These are phyloP conservation scores for Tuber aestivum DNA, from an alignment of 495 filamentous ascomycete species.

Conservation along the genomic window DNA sequence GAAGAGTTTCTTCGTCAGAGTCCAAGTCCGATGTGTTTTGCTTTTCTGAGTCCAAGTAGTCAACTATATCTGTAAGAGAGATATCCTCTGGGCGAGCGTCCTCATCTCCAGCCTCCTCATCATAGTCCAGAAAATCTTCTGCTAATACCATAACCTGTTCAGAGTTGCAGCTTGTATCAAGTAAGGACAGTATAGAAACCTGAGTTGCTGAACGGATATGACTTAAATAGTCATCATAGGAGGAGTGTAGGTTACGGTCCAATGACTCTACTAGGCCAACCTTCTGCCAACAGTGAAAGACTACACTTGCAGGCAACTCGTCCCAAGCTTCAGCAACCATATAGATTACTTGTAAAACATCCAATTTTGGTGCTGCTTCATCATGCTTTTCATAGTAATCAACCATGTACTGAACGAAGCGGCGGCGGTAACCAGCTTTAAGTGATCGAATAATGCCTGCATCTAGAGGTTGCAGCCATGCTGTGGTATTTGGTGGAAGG, in stretches of 20 bases:
- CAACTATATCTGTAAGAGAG: no score
- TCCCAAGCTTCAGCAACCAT: constrained; percentile 2
- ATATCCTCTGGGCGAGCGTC: no score
- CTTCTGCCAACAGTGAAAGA: constrained; percentile 6
- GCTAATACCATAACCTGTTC: no score
- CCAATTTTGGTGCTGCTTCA: not conserved
- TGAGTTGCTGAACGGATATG: no score
- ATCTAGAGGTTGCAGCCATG: constrained; percentile 12
- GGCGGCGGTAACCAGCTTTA: constrained; percentile 7
- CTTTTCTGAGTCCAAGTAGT: no score
- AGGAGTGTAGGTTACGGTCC: not conserved
- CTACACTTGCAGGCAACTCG: not conserved
- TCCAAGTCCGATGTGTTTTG: no score
- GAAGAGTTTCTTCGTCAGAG: no score
- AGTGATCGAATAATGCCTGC: constrained; percentile 20
- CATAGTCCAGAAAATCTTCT: no score
- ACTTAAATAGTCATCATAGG: no score
- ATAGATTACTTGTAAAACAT: constrained; percentile 16
- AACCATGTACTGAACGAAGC: constrained; percentile 9
- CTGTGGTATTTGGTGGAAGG: constrained; percentile 14
- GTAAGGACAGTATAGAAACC: no score
- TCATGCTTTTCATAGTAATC: constrained; percentile 7
- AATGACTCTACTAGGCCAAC: not conserved
- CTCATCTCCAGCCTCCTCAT: no score
- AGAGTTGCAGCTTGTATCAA: no score